Percentiles rank a stretch among this genome's conserved stretches.
These are phyloP conservation scores for Pseudophaeomoniella oleicola DNA, from an alignment of 2,329 filamentous ascomycete genomes.

Conservation along the genomic window DNA sequence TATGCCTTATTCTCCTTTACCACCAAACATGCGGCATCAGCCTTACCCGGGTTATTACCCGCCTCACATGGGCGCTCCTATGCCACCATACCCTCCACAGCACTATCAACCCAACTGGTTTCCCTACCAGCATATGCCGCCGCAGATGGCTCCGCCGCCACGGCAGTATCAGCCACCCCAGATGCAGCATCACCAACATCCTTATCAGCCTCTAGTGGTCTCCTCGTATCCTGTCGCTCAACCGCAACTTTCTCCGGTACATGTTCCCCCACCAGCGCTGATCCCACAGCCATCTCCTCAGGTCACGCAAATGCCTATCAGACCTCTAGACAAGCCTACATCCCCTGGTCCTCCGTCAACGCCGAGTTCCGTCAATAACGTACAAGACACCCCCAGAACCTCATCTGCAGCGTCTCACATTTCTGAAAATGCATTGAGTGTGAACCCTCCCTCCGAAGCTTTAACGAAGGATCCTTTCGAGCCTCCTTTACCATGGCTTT, in stretches of 20 bases:
- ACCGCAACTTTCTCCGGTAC: constrained; percentile 22
- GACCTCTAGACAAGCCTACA: constrained; percentile 6
- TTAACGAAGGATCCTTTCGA: constrained; percentile 16
- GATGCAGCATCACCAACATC: constrained; percentile 20
- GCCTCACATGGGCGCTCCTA: constrained; percentile 43
- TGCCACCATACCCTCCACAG: constrained; percentile 28
- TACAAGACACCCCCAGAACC: constrained; percentile 10
- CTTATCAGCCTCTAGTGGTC: constrained; percentile 26
- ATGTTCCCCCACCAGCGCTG: constrained; percentile 19
- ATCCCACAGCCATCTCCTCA: constrained; percentile 15
- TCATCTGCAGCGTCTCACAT: constrained; percentile 17
- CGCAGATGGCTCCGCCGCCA: constrained; percentile 24
- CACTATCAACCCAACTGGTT: constrained; percentile 32
- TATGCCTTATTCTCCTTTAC: constrained; percentile 24
- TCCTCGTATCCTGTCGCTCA: constrained; percentile 27
- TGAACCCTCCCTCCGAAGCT: constrained; percentile 16
- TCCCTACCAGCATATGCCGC: constrained; percentile 23
- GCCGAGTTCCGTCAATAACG: constrained; percentile 10
- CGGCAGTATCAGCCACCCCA: constrained; percentile 25
- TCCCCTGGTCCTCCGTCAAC: constrained; percentile 9
- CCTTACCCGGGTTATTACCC: constrained; percentile 43
- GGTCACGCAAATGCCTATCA: constrained; percentile 5
- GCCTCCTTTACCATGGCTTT: constrained; percentile 44
- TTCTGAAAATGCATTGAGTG: constrained; percentile 13
- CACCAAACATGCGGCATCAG: constrained; percentile 39